A percentile compares a stretch with the other conserved stretches of the same genome.
These are phyloP conservation scores for Beauveria australis DNA, from an alignment of 2,329 filamentous ascomycete genomes.

Conservation along the genomic window DNA sequence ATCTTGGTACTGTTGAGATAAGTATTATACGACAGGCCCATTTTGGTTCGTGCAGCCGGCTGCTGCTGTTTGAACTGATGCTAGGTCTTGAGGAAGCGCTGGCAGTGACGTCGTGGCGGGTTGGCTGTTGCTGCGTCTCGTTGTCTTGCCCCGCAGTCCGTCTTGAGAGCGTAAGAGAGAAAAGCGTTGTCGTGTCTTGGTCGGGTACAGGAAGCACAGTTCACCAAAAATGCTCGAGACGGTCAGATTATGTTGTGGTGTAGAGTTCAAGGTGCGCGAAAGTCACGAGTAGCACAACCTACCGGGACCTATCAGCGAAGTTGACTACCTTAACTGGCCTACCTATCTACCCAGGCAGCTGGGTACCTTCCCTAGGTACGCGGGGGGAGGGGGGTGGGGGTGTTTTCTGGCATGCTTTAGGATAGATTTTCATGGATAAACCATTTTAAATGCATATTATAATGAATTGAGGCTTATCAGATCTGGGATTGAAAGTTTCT, in stretches of 20 bases:
- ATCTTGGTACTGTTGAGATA: constrained; percentile 83
- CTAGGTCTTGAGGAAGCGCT: background rate
- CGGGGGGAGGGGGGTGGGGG: too few relatives aligned
- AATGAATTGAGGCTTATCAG: too few relatives aligned
- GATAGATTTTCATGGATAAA: too few relatives aligned
- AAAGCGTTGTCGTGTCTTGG: background rate
- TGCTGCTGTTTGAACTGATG: background rate
- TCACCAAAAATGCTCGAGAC: background rate
- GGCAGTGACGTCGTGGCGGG: background rate
- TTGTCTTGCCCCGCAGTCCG: background rate
- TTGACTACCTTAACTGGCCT: background rate
- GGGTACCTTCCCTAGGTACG: too few relatives aligned
- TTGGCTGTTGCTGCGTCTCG: background rate
- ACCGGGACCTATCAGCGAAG: background rate
- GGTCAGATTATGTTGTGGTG: background rate
- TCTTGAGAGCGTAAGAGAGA: background rate
- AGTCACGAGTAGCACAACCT: background rate
- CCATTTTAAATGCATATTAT: too few relatives aligned
- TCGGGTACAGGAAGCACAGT: background rate
- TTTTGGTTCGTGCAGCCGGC: constrained; percentile 28
- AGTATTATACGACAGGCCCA: constrained; percentile 87
- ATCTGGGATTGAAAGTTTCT: too few relatives aligned
- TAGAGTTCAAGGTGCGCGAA: background rate
- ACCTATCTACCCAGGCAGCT: too few relatives aligned
- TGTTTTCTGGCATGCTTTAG: too few relatives aligned